A percentile compares a stretch with the other conserved stretches of the same genome.
Conservation (phyloP, 2,329 filamentous ascomycete genomes). For the Fusarium sp. region DNA sequence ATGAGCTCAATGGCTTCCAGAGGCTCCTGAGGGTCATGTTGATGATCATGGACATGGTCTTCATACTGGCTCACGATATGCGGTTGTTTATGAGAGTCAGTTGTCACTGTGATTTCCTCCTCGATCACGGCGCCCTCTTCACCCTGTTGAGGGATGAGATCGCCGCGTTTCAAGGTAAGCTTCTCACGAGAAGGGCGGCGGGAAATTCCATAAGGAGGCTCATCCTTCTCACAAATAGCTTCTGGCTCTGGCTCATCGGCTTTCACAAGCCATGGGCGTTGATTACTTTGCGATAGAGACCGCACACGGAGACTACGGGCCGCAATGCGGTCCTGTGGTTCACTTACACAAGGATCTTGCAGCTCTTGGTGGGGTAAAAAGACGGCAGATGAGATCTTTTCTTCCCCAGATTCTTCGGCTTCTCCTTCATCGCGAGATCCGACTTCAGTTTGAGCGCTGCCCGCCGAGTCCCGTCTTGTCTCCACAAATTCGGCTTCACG, state of each 20-base stretch:
- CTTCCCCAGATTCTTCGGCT: slow-evolving; percentile 75
- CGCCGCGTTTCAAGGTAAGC: slow-evolving; percentile 46
- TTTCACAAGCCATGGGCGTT: slow-evolving; percentile 69
- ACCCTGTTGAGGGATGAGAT: slow-evolving; percentile 51
- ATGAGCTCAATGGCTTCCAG: slow-evolving; percentile 95
- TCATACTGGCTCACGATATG: slow-evolving; percentile 58
- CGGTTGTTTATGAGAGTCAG: slow-evolving; percentile 49
- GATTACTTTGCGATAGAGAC: slow-evolving; percentile 56
- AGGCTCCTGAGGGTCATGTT: slow-evolving; percentile 68
- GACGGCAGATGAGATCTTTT: slow-evolving; percentile 88
- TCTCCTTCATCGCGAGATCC: slow-evolving; percentile 52
- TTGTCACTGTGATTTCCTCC: slow-evolving; percentile 58
- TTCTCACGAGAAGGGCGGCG: slow-evolving; percentile 49
- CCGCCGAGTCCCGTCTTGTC: slow-evolving; percentile 54
- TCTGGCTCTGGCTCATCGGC: slow-evolving; percentile 63
- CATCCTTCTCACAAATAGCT: slow-evolving; percentile 42
- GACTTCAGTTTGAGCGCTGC: slow-evolving; percentile 52
- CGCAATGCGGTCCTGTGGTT: slow-evolving; percentile 52
- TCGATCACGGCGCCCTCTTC: slow-evolving; percentile 57
- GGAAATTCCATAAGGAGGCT: slow-evolving; percentile 41
- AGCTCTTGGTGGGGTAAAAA: slow-evolving; percentile 81
- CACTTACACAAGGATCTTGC: slow-evolving; percentile 51
- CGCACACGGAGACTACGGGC: slow-evolving; percentile 62
- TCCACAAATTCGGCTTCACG: slow-evolving; percentile 47
- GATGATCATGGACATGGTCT: slow-evolving; percentile 65